Evolutionary conservation across 139 green algal genomes (phyloP).

Genomic region (Chlorella sp.): DNA sequence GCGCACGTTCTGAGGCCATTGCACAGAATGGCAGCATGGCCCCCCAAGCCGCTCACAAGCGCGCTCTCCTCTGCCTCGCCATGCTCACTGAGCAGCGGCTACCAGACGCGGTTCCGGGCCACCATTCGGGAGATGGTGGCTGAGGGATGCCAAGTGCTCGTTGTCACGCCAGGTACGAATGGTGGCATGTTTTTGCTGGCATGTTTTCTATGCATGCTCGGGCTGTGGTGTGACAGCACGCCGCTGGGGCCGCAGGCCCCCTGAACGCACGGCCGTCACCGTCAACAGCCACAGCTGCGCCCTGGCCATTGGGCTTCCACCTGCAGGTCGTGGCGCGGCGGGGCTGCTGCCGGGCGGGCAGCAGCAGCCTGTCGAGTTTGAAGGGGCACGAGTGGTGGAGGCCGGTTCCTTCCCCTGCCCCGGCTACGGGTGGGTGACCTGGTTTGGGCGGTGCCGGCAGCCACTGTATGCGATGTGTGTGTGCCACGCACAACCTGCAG

Average conservation of each 20-base stretch:
- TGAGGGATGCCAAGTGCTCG: constrained; percentile 32
- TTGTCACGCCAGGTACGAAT: constrained; percentile 32
- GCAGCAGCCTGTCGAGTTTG: not conserved
- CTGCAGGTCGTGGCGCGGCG: not conserved
- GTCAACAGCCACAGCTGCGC: too few species aligned
- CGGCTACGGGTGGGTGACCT: constrained; percentile 25
- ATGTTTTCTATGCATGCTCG: too few species aligned
- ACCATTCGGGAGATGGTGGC: constrained; percentile 34
- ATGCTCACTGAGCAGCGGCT: constrained; percentile 34
- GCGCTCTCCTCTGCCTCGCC: constrained; percentile 19
- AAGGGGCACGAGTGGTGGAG: constrained; percentile 8
- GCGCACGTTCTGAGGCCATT: too few species aligned
- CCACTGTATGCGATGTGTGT: too few species aligned
- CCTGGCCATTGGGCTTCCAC: not conserved
- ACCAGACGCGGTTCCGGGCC: constrained; percentile 30
- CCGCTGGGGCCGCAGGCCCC: not conserved
- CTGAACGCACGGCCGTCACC: too few species aligned
- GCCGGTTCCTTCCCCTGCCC: constrained; percentile 40
- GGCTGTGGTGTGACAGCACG: too few species aligned
- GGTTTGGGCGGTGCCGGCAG: too few species aligned
- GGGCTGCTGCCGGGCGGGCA: constrained; percentile 6
- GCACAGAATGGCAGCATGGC: too few species aligned
- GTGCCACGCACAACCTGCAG: too few species aligned
- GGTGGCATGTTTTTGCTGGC: too few species aligned
- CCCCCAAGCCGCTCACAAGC: too few species aligned